phyloP scores from a whole-genome alignment of 139 green algal species.

The Volvox reticuliferus region DNA sequence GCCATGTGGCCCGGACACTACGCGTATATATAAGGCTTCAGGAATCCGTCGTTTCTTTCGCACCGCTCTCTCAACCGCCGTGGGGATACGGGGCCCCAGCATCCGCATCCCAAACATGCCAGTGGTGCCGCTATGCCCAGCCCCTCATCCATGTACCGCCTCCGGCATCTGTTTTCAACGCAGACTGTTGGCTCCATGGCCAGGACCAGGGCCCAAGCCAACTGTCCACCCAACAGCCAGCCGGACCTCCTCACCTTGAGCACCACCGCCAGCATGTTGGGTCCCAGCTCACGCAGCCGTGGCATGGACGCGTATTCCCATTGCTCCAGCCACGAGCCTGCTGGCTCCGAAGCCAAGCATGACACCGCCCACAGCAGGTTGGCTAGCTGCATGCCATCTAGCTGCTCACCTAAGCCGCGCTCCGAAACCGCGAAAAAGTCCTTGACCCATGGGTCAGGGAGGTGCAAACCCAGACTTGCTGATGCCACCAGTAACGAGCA shows the following conservation, averaged over 20 bases:
- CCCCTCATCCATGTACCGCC: too few relatives aligned
- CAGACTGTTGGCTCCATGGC: too few relatives aligned
- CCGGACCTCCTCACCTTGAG: conserved; percentile 9
- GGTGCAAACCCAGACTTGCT: conserved; percentile 25
- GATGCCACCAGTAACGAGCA: conserved; percentile 10
- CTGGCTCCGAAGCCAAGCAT: conserved; percentile 15
- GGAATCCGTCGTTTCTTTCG: too few relatives aligned
- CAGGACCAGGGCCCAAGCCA: not conserved
- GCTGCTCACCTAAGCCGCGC: not conserved
- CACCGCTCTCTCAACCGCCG: too few relatives aligned
- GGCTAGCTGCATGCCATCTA: conserved; percentile 10
- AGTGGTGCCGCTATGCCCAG: too few relatives aligned
- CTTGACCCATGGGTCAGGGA: conserved; percentile 29
- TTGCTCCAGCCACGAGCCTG: not conserved
- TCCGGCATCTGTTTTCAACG: too few relatives aligned
- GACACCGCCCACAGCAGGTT: conserved; percentile 41
- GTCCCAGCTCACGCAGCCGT: conserved; percentile 19
- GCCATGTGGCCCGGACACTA: too few relatives aligned
- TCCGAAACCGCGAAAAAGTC: conserved; percentile 28
- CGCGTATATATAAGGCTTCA: too few relatives aligned
- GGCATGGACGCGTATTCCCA: conserved; percentile 6
- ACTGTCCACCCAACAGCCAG: not conserved
- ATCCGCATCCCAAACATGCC: too few relatives aligned
- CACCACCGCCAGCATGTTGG: conserved; percentile 47
- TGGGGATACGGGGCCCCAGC: too few relatives aligned